phyloP scores from a whole-genome alignment of 805 yeast genomes.

The Wickerhamiella alocasiicola region DNA sequence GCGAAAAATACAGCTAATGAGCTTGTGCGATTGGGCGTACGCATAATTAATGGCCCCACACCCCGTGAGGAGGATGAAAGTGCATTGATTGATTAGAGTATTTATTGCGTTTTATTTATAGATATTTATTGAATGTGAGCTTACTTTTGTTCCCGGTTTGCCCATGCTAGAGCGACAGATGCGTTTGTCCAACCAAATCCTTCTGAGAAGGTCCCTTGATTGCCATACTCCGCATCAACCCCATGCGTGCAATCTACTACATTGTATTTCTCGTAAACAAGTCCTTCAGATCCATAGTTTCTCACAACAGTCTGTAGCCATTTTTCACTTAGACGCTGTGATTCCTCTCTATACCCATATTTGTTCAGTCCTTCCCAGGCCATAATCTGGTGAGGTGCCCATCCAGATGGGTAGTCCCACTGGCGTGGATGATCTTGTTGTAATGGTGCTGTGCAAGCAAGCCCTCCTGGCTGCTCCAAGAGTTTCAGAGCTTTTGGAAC shows the following conservation, averaged over 20 bases:
- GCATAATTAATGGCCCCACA: constrained; percentile 8
- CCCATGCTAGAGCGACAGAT: constrained; percentile 33
- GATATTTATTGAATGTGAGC: not conserved
- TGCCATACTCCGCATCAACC: constrained; percentile 93
- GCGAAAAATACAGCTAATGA: constrained; percentile 11
- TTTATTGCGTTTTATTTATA: too few species aligned
- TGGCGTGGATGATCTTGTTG: constrained; percentile 65
- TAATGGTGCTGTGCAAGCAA: constrained; percentile 72
- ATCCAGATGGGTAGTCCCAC: constrained; percentile 97
- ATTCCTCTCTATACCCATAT: constrained; percentile 55
- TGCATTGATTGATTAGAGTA: not conserved
- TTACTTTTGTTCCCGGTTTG: not conserved
- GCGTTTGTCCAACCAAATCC: constrained; percentile 99
- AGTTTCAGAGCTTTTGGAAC: constrained; percentile 46
- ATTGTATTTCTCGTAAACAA: constrained; percentile 90
- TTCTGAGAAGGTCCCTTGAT: constrained; percentile 92
- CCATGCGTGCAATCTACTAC: constrained; percentile 72
- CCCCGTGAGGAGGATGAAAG: constrained; percentile 1
- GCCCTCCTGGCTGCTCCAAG: constrained; percentile 80
- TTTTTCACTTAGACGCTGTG: constrained; percentile 63
- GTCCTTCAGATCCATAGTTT: constrained; percentile 84
- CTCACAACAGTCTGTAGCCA: constrained; percentile 76
- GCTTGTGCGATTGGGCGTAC: constrained; percentile 5
- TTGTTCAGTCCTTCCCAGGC: constrained; percentile 78
- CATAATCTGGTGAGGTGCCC: constrained; percentile 97